Conservation (phyloP, 352 stramenopile species). For the Phytophthora ohioensis region DNA sequence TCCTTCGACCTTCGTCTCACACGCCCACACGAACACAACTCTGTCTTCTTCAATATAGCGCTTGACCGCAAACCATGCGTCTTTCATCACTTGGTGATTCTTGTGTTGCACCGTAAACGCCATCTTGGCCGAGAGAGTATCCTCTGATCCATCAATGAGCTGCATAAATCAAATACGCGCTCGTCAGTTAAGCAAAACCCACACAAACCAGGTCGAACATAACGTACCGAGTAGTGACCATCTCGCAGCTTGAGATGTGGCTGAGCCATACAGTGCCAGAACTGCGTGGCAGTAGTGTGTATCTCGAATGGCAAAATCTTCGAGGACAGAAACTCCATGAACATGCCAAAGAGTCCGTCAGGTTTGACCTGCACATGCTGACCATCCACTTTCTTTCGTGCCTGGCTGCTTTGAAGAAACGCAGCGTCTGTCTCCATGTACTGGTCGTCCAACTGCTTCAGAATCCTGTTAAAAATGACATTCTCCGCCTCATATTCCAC, state of each 20-base stretch:
- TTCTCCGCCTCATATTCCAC: conserved; percentile 32
- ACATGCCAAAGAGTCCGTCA: conserved; percentile 40
- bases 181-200: background rate
- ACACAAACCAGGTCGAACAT: background rate
- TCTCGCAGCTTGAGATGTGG: conserved; percentile 35
- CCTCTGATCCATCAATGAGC: conserved; percentile 34
- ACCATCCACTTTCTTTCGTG: conserved; percentile 18
- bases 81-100: conserved; percentile 33
- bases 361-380: conserved; percentile 42
- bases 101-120: conserved; percentile 38
- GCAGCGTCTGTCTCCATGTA: conserved; percentile 27
- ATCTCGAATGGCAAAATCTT: conserved; percentile 42
- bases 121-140: conserved; percentile 45
- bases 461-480: conserved; percentile 27
- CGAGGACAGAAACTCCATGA: conserved; percentile 41
- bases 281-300: conserved; percentile 24
- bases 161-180: conserved; percentile 11
- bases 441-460: conserved; percentile 31
- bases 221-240: conserved; percentile 42
- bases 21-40: conserved; percentile 42
- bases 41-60: conserved; percentile 32
- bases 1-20: conserved; percentile 37
- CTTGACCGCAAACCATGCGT: conserved; percentile 40
- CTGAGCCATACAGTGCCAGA: conserved; percentile 38
- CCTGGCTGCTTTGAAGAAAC: conserved; percentile 26